These are phyloP conservation scores for Nemania diffusa DNA, from an alignment of 2,329 filamentous ascomycete species.

Conservation along the genomic window DNA sequence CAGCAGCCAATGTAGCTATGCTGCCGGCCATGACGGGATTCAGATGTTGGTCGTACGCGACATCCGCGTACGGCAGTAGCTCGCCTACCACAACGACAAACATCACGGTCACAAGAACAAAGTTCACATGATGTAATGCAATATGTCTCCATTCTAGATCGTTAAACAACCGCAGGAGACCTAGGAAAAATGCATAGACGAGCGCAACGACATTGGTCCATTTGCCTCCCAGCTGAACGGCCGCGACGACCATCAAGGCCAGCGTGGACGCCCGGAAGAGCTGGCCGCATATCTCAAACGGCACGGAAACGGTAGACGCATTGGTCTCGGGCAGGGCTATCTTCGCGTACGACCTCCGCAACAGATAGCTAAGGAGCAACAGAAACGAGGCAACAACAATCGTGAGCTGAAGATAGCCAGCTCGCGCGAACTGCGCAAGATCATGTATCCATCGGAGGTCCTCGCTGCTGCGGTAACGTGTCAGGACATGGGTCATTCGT, in stretches of 20 bases:
- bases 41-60: slow-evolving; percentile 47
- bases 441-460: slow-evolving; percentile 53
- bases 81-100: slow-evolving; percentile 52
- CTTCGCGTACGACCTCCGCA: slow-evolving; percentile 48
- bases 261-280: slow-evolving; percentile 53
- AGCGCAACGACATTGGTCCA: slow-evolving; percentile 52
- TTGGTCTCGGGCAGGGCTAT: slow-evolving; percentile 47
- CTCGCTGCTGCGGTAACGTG: slow-evolving; percentile 13
- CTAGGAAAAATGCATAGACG: slow-evolving; percentile 57
- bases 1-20: slow-evolving; percentile 52
- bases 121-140: slow-evolving; percentile 61
- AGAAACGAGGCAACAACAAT: slow-evolving; percentile 53
- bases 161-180: slow-evolving; percentile 55
- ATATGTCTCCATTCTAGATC: slow-evolving; percentile 58
- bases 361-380: slow-evolving; percentile 50
- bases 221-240: slow-evolving; percentile 49
- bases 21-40: slow-evolving; percentile 50
- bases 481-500: slow-evolving; percentile 5
- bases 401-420: slow-evolving; percentile 54
- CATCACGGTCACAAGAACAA: slow-evolving; percentile 53
- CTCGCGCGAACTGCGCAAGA: slow-evolving; percentile 53
- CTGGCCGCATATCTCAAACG: slow-evolving; percentile 58
- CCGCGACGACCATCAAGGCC: slow-evolving; percentile 54
- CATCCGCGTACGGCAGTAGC: slow-evolving; percentile 58
- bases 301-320: slow-evolving; percentile 54